Percentiles rank a stretch among this genome's conserved stretches.
These are phyloP conservation scores for Microcos paniculata DNA, from an alignment of 345 rosid species.

Conservation along the genomic window DNA sequence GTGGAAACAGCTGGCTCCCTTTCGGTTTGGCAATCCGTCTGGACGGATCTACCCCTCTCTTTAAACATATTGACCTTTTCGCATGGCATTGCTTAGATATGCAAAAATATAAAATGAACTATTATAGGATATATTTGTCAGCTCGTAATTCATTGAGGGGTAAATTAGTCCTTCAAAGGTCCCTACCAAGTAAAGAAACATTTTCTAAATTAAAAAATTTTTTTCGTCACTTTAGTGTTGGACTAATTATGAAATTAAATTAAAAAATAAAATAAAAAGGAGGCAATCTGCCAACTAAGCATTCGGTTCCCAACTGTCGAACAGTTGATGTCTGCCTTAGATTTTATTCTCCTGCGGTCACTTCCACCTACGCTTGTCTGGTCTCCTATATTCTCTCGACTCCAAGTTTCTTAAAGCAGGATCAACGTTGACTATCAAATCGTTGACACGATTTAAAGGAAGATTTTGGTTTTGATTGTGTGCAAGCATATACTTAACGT, in stretches of 20 bases:
- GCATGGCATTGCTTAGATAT: no score
- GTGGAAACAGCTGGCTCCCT: constrained; percentile 42
- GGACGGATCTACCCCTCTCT: constrained; percentile 23
- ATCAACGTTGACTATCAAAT: neutral
- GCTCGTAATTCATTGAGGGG: neutral
- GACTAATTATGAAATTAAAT: neutral
- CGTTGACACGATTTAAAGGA: neutral
- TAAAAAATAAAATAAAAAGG: neutral
- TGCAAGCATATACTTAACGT: neutral
- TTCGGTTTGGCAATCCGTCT: neutral
- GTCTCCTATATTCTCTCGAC: neutral
- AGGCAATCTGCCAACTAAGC: neutral
- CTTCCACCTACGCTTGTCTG: neutral
- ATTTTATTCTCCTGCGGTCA: neutral
- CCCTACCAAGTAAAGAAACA: neutral
- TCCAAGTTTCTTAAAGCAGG: neutral
- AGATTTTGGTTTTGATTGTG: neutral
- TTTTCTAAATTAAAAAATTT: neutral
- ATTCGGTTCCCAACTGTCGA: neutral
- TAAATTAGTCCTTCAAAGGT: neutral
- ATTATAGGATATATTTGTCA: neutral
- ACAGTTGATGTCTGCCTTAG: neutral
- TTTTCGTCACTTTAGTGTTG: neutral
- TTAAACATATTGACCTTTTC: neutral
- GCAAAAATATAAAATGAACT: no score